phyloP scores from a whole-genome alignment of 106 monocot genomes.

The Acorus gramineus region DNA sequence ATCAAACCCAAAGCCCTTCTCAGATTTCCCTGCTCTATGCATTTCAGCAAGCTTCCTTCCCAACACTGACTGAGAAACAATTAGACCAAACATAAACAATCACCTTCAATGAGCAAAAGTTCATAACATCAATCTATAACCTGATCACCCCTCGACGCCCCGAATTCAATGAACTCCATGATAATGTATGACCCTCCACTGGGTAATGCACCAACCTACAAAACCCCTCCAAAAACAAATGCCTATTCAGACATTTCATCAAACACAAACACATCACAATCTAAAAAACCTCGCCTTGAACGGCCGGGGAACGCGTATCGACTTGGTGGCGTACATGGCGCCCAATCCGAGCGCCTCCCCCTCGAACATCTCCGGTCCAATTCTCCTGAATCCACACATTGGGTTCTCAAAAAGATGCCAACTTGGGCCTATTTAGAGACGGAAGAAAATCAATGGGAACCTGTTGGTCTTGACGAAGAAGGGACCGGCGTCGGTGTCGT shows the following conservation, averaged over 20 bases:
- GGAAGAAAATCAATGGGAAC: conserved; percentile 4
- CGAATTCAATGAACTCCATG: conserved; percentile 91
- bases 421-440: too few species aligned
- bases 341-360: conserved; percentile 73
- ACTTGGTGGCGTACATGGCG: conserved; percentile 77
- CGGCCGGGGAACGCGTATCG: conserved; percentile 83
- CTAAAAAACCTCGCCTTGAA: conserved; percentile 44
- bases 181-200: conserved; percentile 86
- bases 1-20: conserved; percentile 82
- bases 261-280: background rate
- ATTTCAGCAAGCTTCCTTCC: conserved; percentile 92
- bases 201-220: conserved; percentile 65
- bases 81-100: background rate
- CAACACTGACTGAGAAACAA: conserved; percentile 49
- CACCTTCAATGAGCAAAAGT: background rate
- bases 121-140: conserved; percentile 9
- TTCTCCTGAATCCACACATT: conserved; percentile 25
- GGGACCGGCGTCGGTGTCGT: conserved; percentile 70
- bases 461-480: conserved; percentile 95
- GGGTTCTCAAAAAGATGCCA: too few species aligned
- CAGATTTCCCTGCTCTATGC: conserved; percentile 85
- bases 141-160: conserved; percentile 62
- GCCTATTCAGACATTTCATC: background rate
- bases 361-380: conserved; percentile 92
- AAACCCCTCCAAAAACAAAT: background rate